Base-by-base conservation (phyloP, 2,329 filamentous ascomycete genomes). In the Aspergillus cejpii region DNA sequence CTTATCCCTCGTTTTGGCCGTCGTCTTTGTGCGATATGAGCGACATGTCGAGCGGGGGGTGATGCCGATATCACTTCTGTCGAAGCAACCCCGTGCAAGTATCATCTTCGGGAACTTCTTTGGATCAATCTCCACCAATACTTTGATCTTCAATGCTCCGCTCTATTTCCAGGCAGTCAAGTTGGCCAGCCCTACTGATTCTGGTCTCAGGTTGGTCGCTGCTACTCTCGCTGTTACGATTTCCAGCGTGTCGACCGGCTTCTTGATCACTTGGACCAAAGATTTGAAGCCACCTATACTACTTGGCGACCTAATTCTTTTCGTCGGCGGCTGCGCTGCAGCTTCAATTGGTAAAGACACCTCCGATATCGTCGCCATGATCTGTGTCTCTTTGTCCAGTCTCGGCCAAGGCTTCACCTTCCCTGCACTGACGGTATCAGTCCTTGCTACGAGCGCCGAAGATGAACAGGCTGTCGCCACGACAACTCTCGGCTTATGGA, bases 111-210 rank as follows among this genome's bases (percentile, higher is more conserved):
- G 70, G 45, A 77, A 75, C 50, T 76, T 76, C 55, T 74, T 77
- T 49, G 70, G 70, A 0, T 60, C 67, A 5, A 63, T 77, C 12
- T 70, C 72, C 1, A 63, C 74, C 47, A 74, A 76, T 49, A 74
- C 73, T 2, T 78, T 85, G 51, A 69, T 85, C 12, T 86, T 87
- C 66, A 83, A 83, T 56, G 80, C 80, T 5, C 85, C 85, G 0
- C 71, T 90, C 6, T 90, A 83, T 69, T 89, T 87, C 67, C 84
- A 87, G 61, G 83, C 81, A 28, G 84, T 87, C 20, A 80, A 86
- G 38, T 74, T 85, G 41, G 80, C 83, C 46, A 77, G 74, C 5
- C 81, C 85, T 12, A 87, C 85, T 0, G 71, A 74, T 19, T 87
- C 85, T 0, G 85, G 85, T n/a, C 76, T 88, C 21, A 78, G 81